These are phyloP conservation scores for Aspergillus piperis DNA, from an alignment of 2,329 filamentous ascomycete species.

Conservation along the genomic window DNA sequence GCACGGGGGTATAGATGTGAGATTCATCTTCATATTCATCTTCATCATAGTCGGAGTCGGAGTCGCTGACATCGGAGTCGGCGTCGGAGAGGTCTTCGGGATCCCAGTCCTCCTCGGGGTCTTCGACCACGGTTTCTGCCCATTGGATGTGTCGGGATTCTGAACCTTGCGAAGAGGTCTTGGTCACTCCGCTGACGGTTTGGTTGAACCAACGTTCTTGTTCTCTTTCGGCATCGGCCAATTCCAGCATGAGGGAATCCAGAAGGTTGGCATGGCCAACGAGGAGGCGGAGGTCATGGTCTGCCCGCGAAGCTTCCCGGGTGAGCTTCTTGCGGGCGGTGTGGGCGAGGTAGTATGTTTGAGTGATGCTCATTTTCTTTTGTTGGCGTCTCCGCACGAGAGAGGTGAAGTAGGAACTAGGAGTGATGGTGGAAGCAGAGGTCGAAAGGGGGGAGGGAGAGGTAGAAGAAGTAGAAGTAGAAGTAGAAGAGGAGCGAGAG, in stretches of 20 bases:
- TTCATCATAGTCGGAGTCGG: slow-evolving; percentile 53
- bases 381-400: slow-evolving; percentile 49
- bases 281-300: slow-evolving; percentile 92
- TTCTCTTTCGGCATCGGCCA: slow-evolving; percentile 90
- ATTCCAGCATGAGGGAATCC: slow-evolving; percentile 87
- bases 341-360: slow-evolving; percentile 98
- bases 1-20: slow-evolving; percentile 39
- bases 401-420: slow-evolving; percentile 46
- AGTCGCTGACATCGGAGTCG: slow-evolving; percentile 53
- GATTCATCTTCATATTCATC: slow-evolving; percentile 38
- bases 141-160: slow-evolving; percentile 78
- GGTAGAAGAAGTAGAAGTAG: slow-evolving; percentile 20
- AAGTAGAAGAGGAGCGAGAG: slow-evolving; percentile 13
- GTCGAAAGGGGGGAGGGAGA: slow-evolving; percentile 23
- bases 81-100: slow-evolving; percentile 64
- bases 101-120: slow-evolving; percentile 70
- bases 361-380: slow-evolving; percentile 95
- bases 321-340: slow-evolving; percentile 96
- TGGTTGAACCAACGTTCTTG: slow-evolving; percentile 99
- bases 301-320: slow-evolving; percentile 80
- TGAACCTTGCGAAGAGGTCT: slow-evolving; percentile 46
- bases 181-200: slow-evolving; percentile 75
- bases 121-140: slow-evolving; percentile 76
- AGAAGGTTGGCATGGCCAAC: slow-evolving; percentile 98
- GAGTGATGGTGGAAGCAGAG: slow-evolving; percentile 31